Evolutionary conservation across 805 yeast genomes (phyloP), one percentile per base, ranked within the genome.

Genomic region (Pichia sporocuriosa): DNA sequence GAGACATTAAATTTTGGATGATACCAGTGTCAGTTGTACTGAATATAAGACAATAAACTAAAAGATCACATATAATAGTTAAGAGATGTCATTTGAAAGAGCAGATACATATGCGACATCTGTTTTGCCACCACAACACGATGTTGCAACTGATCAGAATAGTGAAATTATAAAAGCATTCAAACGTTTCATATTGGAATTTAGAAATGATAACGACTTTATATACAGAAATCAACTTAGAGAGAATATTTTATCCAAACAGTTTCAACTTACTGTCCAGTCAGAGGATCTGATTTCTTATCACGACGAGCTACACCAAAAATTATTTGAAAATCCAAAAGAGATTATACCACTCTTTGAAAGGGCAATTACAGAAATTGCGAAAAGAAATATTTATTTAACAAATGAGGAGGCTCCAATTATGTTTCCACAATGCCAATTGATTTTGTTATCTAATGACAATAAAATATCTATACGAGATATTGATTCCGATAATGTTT

Each of bases 181-280:
- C 69, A 78, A 81, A 50, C 71, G 77, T 51, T 93, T 93, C 62
- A 74, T 93, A 31, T 67, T 87, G 41, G 95, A 88, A 59, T 93
- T 87, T 63, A 75, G 95, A 63, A 72, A 86, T 46, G 83, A 84
- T 56, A 76, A 85, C 44, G 82, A 79, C 58, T 93, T 84, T 61
- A 69, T 88, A 30, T 90, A 90, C 68, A 72, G 95, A 69, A 96
- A 89, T 54, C 96, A 89, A 59, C 69, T 93, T 42, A 72, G 96
- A 52, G 95, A 87, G 55, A 87, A 89, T 61, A 67, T 94, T 35
- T 68, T 90, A 38, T 81, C 86, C 48, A 81, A 81, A 42, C 77
- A 81, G 54, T 89, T 78, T 63, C 74, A 72, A 31, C 63, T 93
- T 39, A 74, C 76, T 3, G 94, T 93, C 10, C 79, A 84, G 50